These are phyloP conservation scores for Globisporangium middletonii DNA, from an alignment of 352 stramenopile species.

Conservation along the genomic window DNA sequence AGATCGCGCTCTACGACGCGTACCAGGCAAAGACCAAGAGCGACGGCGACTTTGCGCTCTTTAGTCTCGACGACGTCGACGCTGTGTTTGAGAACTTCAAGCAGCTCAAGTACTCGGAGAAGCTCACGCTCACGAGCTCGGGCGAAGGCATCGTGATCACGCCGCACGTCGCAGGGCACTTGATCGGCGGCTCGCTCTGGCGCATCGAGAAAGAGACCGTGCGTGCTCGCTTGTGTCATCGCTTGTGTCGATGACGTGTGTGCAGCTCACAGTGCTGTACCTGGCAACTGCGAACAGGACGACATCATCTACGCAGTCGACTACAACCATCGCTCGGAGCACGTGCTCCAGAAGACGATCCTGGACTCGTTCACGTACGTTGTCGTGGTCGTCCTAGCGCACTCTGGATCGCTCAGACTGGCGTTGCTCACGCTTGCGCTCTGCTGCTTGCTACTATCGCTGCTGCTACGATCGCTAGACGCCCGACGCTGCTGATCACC, in stretches of 20 bases:
- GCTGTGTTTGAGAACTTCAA: conserved; percentile 89
- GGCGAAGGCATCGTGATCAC: conserved; percentile 90
- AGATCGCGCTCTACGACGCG: conserved; percentile 95
- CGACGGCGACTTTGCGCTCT: conserved; percentile 89
- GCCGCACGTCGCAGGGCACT: conserved; percentile 90
- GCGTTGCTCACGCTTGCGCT: neutral
- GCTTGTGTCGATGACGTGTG: neutral
- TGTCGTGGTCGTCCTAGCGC: neutral
- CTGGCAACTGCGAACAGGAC: conserved; percentile 52
- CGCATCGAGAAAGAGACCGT: conserved; percentile 93
- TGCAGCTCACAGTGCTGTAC: neutral
- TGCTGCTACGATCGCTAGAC: conserved; percentile 21
- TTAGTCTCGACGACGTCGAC: conserved; percentile 93
- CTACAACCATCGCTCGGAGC: conserved; percentile 94
- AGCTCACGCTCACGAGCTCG: conserved; percentile 81
- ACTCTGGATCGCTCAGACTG: too few species aligned
- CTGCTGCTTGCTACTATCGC: neutral
- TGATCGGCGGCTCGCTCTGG: conserved; percentile 94
- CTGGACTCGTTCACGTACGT: conserved; percentile 89
- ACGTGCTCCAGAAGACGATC: conserved; percentile 92
- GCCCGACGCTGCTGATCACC: conserved; percentile 82
- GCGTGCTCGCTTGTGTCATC: neutral
- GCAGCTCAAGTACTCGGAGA: conserved; percentile 95
- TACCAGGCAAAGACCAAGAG: conserved; percentile 91
- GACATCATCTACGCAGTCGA: conserved; percentile 92